A percentile compares a stretch with the other conserved stretches of the same genome.
phyloP scores from a whole-genome alignment of 257 asterid genomes.

The Plantago ovata region DNA sequence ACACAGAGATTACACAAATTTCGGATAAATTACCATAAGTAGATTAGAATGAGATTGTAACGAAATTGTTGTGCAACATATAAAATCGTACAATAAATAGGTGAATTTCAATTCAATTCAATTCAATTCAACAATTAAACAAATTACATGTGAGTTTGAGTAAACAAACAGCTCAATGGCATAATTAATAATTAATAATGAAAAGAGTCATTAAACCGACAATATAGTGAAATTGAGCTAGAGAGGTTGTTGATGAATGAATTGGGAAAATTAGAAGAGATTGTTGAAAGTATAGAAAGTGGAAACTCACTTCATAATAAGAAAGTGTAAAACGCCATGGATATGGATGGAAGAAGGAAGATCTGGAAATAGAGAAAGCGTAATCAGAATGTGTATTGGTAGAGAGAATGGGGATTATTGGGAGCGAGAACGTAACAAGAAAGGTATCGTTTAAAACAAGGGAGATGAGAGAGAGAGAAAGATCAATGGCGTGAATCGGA shows the following conservation, averaged over 20 bases:
- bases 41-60: too few species aligned
- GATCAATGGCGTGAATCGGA: slow-evolving; percentile 35
- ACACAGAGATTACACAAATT: not conserved
- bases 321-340: slow-evolving; percentile 28
- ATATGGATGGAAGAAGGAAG: slow-evolving; percentile 22
- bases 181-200: not conserved
- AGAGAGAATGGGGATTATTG: slow-evolving; percentile 30
- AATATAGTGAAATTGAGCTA: not conserved
- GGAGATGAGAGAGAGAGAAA: slow-evolving; percentile 20
- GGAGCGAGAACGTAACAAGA: slow-evolving; percentile 40
- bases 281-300: slow-evolving; percentile 24
- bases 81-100: not conserved
- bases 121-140: not conserved
- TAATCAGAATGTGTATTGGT: slow-evolving; percentile 16
- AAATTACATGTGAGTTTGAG: not conserved
- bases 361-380: slow-evolving; percentile 22
- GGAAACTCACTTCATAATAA: slow-evolving; percentile 23
- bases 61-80: too few species aligned
- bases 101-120: not conserved
- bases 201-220: slow-evolving; percentile 6
- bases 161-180: not conserved
- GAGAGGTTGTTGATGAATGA: not conserved
- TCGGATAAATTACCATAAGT: not conserved
- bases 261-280: not conserved
- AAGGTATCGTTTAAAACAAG: slow-evolving; percentile 45